These are phyloP conservation scores for Betula pendula DNA, from an alignment of 306 rosid genomes.

Conservation along the genomic window DNA sequence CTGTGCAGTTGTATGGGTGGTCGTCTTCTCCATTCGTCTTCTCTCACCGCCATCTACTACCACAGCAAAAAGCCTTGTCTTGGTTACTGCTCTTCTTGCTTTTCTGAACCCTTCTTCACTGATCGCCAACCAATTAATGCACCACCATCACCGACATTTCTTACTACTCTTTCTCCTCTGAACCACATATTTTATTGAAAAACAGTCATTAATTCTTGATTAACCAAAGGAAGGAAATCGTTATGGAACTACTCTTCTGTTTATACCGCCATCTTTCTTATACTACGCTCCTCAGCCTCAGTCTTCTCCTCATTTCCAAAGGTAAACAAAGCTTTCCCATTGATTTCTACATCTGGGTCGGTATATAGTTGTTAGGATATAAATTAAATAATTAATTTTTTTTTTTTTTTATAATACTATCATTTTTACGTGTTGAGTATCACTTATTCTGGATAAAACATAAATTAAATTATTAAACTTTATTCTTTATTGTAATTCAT, in stretches of 20 bases:
- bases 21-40: constrained; percentile 16
- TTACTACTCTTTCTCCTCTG: too few relatives aligned
- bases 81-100: not conserved
- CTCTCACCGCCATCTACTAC: constrained; percentile 12
- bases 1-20: constrained; percentile 3
- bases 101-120: not conserved
- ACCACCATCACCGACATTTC: not conserved
- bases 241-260: constrained; percentile 34
- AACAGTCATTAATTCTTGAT: not conserved
- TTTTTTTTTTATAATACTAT: too few relatives aligned
- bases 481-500: too few relatives aligned
- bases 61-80: constrained; percentile 10
- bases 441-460: too few relatives aligned
- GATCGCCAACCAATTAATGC: not conserved
- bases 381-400: too few relatives aligned
- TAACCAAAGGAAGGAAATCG: not conserved
- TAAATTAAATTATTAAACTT: too few relatives aligned
- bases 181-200: not conserved
- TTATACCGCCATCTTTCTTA: constrained; percentile 14
- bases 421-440: too few relatives aligned
- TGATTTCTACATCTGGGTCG: constrained; percentile 8
- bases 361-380: not conserved
- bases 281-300: constrained; percentile 22
- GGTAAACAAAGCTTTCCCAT: constrained; percentile 32
- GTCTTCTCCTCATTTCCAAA: constrained; percentile 34